phyloP scores from a whole-genome alignment of 257 asterid species.

The Gentiana macrophylla region DNA sequence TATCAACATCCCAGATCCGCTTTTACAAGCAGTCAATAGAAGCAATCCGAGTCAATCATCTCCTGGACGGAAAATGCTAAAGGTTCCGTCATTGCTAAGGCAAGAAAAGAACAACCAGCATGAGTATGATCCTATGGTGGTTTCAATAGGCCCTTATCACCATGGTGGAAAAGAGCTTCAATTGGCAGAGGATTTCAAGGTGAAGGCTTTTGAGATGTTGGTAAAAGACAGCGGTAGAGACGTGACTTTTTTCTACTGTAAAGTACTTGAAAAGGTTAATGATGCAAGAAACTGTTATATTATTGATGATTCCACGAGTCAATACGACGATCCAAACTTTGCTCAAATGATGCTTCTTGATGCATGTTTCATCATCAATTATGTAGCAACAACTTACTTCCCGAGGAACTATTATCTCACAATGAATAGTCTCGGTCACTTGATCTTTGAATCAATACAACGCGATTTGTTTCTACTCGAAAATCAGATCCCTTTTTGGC shows the following conservation, averaged over 20 bases:
- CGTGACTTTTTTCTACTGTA: constrained; percentile 3
- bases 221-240: too few species aligned
- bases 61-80: too few species aligned
- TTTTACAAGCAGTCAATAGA: too few species aligned
- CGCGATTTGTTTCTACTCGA: constrained; percentile 13
- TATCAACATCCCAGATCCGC: too few species aligned
- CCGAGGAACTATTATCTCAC: neutral
- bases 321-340: constrained; percentile 3
- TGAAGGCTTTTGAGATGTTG: too few species aligned
- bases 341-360: too few species aligned
- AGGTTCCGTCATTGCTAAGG: constrained; percentile 8
- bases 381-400: too few species aligned
- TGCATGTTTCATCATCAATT: constrained; percentile 19
- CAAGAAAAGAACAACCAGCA: neutral
- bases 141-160: constrained; percentile 27
- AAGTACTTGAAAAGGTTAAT: constrained; percentile 2
- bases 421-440: constrained; percentile 2
- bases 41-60: too few species aligned
- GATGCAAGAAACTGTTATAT: constrained; percentile 14
- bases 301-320: neutral
- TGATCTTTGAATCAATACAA: neutral
- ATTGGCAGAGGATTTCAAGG: constrained; percentile 11
- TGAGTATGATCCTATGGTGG: constrained; percentile 12
- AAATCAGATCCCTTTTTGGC: too few species aligned
- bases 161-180: constrained; percentile 15